Evolutionary conservation across 2,329 filamentous ascomycete species (phyloP), one percentile per base, ranked within the genome.

Genomic region (Orbilia blumenaviensis): DNA sequence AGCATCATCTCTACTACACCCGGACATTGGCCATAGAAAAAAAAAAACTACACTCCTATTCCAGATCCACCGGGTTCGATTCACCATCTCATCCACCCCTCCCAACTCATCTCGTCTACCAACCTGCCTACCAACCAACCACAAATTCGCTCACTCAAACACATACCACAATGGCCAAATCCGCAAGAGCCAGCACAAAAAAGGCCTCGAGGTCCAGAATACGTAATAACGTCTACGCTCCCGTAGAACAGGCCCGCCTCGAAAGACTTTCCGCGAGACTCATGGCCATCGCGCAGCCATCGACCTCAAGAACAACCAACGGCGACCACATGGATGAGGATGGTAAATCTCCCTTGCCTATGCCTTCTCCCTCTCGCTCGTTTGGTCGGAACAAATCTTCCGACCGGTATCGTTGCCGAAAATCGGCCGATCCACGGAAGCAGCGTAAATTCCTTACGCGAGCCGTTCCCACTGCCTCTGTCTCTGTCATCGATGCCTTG

Each of bases 291-390:
- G 52, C 60, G 29, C 66, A 71, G 61, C 68, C 72, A 23, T 60
- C 71, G 18, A 63, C 63, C 18, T 66, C 72, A 36, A 64, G 64
- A 36, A 76, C 64, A 60, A 50, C 64, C 5, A 76, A 42, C 50
- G 64, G 64, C 66, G 72, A 76, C 50, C 72, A 69, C 48, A 76
- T 76, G 72, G 72, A 76, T 67, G 72, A 76, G 64, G 72, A 76
- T 69, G 72, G 72, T 76, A 76, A 76, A 66, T 75, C 71, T 75
- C 71, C 71, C 71, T 67, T 36, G 46, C 62, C 62, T 50, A 32
- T 63, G 44, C 52, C 18, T 38, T 23, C 50, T 25, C 61, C 72
- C 60, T n/a, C 46, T 25, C 38, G 42, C 29, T 54, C 62, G 0
- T 18, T 34, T 32, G 52, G 34, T 8, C 62, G 34, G n/a, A 50